Conservation (phyloP, 257 asterid species). For the Dorcoceras hygrometricum region DNA sequence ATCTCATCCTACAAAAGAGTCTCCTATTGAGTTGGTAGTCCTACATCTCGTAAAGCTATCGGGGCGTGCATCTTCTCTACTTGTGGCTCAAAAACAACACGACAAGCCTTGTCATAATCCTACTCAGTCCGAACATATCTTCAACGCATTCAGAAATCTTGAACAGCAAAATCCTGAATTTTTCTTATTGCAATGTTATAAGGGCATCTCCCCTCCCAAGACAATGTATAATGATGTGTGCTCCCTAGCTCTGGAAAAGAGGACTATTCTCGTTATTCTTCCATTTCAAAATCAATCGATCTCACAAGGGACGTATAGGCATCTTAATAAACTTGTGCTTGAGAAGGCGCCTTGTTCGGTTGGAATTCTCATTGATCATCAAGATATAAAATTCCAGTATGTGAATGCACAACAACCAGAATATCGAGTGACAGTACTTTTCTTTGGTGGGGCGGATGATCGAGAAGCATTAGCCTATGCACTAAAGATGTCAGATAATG, state of each 20-base stretch:
- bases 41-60: conserved; percentile 59
- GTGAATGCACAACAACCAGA: conserved; percentile 24
- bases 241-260: conserved; percentile 46
- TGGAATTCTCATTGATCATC: conserved; percentile 49
- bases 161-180: conserved; percentile 37
- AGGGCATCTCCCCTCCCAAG: conserved; percentile 52
- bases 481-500: conserved; percentile 37
- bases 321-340: conserved; percentile 44
- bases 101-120: conserved; percentile 33
- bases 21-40: conserved; percentile 42
- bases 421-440: conserved; percentile 40
- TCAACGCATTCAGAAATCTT: conserved; percentile 39
- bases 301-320: conserved; percentile 34
- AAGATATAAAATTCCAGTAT: conserved; percentile 27
- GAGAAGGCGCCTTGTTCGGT: conserved; percentile 67
- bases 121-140: conserved; percentile 47
- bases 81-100: conserved; percentile 35
- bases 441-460: conserved; percentile 65
- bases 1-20: conserved; percentile 42
- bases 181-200: conserved; percentile 38
- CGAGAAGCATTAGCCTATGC: conserved; percentile 65
- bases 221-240: conserved; percentile 61
- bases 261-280: conserved; percentile 45
- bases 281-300: conserved; percentile 43
- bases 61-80: conserved; percentile 56